Conservation (phyloP, 1,284 basidiomycete species). For the Fomitiporia mediterranea region DNA sequence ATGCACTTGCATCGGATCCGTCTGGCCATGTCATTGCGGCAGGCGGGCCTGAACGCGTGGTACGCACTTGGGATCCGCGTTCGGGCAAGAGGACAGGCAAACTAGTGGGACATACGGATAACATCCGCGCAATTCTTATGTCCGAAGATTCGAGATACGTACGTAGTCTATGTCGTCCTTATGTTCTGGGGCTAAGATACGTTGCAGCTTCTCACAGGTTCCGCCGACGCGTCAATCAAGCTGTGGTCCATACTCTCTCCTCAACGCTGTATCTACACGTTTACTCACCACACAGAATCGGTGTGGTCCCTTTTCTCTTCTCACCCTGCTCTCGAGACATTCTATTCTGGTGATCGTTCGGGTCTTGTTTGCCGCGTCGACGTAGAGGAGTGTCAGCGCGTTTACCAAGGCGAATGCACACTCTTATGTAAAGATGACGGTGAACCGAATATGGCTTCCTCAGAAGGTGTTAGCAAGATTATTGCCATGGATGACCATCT, state of each 20-base stretch:
- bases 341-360: conserved; percentile 94
- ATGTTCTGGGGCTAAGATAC: neutral
- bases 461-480: conserved; percentile 82
- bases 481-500: conserved; percentile 80
- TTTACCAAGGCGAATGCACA: conserved; percentile 86
- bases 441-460: conserved; percentile 30
- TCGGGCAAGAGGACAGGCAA: conserved; percentile 67
- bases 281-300: conserved; percentile 91
- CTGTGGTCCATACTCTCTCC: conserved; percentile 86
- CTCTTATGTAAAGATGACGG: conserved; percentile 71
- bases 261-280: conserved; percentile 92
- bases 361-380: conserved; percentile 90
- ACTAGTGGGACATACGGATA: conserved; percentile 94
- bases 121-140: conserved; percentile 85
- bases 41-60: conserved; percentile 86
- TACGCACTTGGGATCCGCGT: conserved; percentile 92
- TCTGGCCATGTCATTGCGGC: conserved; percentile 80
- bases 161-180: conserved; percentile 30
- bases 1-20: conserved; percentile 75
- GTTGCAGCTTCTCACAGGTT: conserved; percentile 19
- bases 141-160: conserved; percentile 89
- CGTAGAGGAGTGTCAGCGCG: conserved; percentile 74
- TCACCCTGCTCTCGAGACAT: conserved; percentile 85
- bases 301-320: conserved; percentile 92
- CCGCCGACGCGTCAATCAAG: conserved; percentile 65